These are phyloP conservation scores for Colletotrichum siamense DNA, from an alignment of 2,329 filamentous ascomycete genomes.

Conservation along the genomic window DNA sequence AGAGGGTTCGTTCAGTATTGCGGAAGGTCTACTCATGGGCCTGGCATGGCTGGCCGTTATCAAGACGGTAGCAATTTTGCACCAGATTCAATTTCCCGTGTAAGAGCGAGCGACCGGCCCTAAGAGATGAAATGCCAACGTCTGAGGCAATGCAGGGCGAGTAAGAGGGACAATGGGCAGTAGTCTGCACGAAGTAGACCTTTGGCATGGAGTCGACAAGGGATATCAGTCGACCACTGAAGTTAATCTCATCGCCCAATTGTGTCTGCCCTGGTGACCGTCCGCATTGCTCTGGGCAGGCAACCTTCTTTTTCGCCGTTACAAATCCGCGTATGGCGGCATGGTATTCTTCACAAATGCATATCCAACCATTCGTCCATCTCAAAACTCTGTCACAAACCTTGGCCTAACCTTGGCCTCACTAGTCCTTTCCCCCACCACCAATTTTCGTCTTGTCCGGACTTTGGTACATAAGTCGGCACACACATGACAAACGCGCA, in stretches of 20 bases:
- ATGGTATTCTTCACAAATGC: constrained; percentile 20
- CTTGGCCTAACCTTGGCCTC: neutral
- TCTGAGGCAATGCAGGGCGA: neutral
- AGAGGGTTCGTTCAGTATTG: neutral
- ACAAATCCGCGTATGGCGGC: neutral
- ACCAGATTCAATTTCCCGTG: neutral
- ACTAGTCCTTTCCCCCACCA: neutral
- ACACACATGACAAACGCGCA: neutral
- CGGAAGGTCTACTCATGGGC: neutral
- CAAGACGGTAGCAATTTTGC: neutral
- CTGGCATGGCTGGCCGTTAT: neutral
- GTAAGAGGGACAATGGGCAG: neutral
- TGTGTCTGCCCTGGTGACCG: neutral
- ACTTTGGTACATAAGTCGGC: neutral
- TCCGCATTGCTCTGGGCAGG: neutral
- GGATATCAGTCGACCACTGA: neutral
- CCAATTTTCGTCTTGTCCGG: neutral
- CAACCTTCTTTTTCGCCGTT: neutral
- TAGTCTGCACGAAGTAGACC: neutral
- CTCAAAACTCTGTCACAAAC: neutral
- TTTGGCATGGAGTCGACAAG: neutral
- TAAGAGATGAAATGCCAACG: neutral
- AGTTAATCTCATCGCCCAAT: neutral
- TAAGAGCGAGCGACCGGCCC: neutral
- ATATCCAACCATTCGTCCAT: constrained; percentile 9